These are phyloP conservation scores for Glebionis coronaria DNA, from an alignment of 129 eudicot genomes.

Conservation along the genomic window DNA sequence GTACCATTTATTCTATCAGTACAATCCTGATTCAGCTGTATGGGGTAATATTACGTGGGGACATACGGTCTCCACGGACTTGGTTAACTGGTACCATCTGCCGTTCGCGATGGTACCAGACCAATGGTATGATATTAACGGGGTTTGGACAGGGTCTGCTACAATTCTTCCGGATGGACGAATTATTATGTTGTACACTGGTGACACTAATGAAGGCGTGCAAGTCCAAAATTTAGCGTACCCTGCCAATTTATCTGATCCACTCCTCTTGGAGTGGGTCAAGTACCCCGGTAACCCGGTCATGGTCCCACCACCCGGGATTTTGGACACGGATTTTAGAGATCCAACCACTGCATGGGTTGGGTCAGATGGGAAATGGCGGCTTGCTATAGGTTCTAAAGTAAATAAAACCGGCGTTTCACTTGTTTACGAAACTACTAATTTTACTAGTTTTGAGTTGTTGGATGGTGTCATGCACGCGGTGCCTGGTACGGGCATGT, in stretches of 20 bases:
- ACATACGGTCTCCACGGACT: conserved; percentile 65
- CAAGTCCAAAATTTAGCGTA: conserved; percentile 75
- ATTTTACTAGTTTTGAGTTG: conserved; percentile 48
- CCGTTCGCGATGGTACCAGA: conserved; percentile 75
- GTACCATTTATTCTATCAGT: conserved; percentile 73
- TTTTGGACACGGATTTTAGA: conserved; percentile 48
- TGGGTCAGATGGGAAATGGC: conserved; percentile 56
- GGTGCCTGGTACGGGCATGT: conserved; percentile 84
- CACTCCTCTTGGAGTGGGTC: conserved; percentile 68
- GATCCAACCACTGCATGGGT: conserved; percentile 79
- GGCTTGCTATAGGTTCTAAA: conserved; percentile 55
- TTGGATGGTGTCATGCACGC: conserved; percentile 48
- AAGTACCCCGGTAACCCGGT: conserved; percentile 71
- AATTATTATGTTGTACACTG: conserved; percentile 65
- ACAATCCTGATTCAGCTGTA: conserved; percentile 70
- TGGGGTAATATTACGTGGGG: conserved; percentile 89
- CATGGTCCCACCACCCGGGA: conserved; percentile 63
- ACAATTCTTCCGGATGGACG: conserved; percentile 63
- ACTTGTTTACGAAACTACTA: conserved; percentile 51
- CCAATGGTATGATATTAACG: conserved; percentile 67
- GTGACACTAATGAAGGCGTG: conserved; percentile 47
- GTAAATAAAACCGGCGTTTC: conserved; percentile 49
- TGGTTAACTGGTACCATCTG: conserved; percentile 61
- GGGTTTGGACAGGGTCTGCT: conserved; percentile 81
- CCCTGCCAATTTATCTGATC: conserved; percentile 70